Evolutionary conservation across 805 yeast species (phyloP), one percentile per base, ranked within the genome.

Genomic region (Brettanomyces nanus): DNA sequence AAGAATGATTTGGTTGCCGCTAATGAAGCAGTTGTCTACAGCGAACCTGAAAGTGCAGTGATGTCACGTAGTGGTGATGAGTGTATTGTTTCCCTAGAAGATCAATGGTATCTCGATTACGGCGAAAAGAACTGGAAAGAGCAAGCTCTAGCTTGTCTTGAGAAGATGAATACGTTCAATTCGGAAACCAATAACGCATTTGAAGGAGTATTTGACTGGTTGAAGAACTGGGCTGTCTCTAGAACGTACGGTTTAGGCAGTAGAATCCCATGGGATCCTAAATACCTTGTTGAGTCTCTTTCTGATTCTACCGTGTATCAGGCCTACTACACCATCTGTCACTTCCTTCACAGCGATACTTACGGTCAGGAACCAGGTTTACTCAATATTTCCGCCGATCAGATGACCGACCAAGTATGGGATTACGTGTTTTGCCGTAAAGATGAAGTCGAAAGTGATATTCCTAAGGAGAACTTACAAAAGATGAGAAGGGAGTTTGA

Each of bases 101-200:
- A 92, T 65, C 98, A 92, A 70, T 92, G 98, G 98, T 92, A 77
- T 63, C 74, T 85, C 52, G 97, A 92, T 61, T 92, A 92, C 55
- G 98, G 98, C 72, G 98, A 92, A 73, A 85, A 76, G 50, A 49
- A 65, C 13, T 92, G 98, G 98, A 85, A 83, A 57, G 62, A 69
- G 13, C 76, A 74, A 58, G 94, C 96, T 38, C 65, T 78, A 45
- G 92, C 82, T 52, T 82, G 95, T 59, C 71, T 92, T 44, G 71
- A 69, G 33, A 58, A 63, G 42, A 79, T 92, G 90, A 75, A 83
- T 59, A 73, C 89, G 9, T 90, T 74, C 69, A 71, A 80, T 37
- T 69, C 79, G 35, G 97, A 89, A 66, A 85, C 94, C 30, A 74
- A 82, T 53, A 77, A 90, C 56, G 95, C 94, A 5, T 90, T 92